Evolutionary conservation across 225 moss, liverwort and hornwort species (phyloP).

Genomic region (Straminergon stramineum): DNA sequence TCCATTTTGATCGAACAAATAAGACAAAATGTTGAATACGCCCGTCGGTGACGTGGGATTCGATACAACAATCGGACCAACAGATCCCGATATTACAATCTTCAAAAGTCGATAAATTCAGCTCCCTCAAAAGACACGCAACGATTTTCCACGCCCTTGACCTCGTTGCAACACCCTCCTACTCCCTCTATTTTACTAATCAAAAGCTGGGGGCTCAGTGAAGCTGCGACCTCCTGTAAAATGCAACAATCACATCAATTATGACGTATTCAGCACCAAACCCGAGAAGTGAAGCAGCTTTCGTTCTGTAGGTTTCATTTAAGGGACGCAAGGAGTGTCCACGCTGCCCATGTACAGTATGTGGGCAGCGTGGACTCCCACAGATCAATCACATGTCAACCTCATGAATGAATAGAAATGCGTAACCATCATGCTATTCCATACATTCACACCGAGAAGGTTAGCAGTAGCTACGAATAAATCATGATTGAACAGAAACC

Average conservation of each 20-base stretch:
- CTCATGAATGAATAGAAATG: background rate
- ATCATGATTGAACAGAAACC: background rate
- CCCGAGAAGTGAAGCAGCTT: background rate
- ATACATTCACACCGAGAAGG: background rate
- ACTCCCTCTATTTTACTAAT: background rate
- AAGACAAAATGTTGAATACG: background rate
- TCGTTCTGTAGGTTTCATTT: background rate
- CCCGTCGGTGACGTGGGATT: background rate
- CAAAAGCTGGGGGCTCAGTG: background rate
- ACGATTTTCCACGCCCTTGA: background rate
- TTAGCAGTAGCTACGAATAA: background rate
- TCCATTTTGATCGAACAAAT: conserved; percentile 52
- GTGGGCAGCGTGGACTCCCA: background rate
- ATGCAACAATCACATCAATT: background rate
- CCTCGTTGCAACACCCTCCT: background rate
- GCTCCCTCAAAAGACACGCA: background rate
- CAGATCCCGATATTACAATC: background rate
- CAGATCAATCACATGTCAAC: background rate
- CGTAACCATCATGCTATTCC: background rate
- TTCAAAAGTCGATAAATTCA: background rate
- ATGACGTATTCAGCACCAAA: background rate
- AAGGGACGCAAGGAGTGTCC: background rate
- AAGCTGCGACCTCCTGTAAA: conserved; percentile 7
- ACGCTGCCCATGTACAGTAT: background rate
- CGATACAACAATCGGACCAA: background rate